Evolutionary conservation across 1,284 basidiomycete species (phyloP), one percentile per base, ranked within the genome.

Genomic region (Rhodofomes roseus): DNA sequence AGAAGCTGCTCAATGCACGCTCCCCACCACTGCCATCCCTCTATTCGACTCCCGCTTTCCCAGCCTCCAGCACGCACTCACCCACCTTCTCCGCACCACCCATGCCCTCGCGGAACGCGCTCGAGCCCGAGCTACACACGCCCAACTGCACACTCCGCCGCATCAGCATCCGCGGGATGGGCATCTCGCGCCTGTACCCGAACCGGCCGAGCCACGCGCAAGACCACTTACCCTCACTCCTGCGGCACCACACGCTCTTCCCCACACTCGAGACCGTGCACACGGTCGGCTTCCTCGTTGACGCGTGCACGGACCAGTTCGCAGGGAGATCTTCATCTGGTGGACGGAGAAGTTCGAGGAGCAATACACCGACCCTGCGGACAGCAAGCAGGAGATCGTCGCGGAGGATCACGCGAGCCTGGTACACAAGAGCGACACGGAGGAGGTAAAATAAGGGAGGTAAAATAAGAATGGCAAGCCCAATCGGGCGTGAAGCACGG

Each of bases 341-440:
- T 83, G 81, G 81, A 75, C 77, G 29, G 79, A 82, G 65, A 73
- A 70, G 56, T 82, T 82, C 61, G 79, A 81, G 72, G 74, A 70
- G 53, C 72, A 74, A 37, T 80, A 81, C 60, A 51, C 41, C 14
- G 54, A 52, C 31, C 54, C 58, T 16, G 54, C 46, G 2, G 43
- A 50, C 5, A 41, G 34, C 11, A 27, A 56, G 22, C 29, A n/a
- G 29, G 43, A 52, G 36, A n/a, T 51, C 11, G 39, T 39, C 20
- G 25, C 54, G 4, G 2, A 11, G 20, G 34, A 56, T 25, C 12
- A 9, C 20, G 48, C 40, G 34, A 44, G 25, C 16, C 31, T 44
- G 16, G 54, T n/a, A n/a, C n/a, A n/a, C n/a, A n/a, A n/a, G n/a
- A n/a, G n/a, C n/a, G n/a, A n/a, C n/a, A n/a, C n/a, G n/a, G n/a